Conservation (phyloP, 371 early-diverging fungal species). For the Cokeromyces recurvatus region DNA sequence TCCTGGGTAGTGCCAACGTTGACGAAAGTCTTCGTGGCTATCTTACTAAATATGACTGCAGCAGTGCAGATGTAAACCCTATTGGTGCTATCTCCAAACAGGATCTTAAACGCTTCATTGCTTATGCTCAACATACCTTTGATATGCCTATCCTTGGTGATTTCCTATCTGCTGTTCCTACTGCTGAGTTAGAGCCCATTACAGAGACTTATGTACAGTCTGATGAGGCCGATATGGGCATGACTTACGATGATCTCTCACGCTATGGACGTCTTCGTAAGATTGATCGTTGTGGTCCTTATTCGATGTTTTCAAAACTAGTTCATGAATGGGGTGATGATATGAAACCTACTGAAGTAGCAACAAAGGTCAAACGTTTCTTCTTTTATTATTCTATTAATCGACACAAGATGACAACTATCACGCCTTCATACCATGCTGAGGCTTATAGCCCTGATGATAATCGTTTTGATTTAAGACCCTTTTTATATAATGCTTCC, state of each 20-base stretch:
- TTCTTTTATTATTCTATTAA: constrained; percentile 96
- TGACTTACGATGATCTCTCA: constrained; percentile 93
- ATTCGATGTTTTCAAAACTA: constrained; percentile 85
- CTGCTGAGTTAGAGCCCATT: constrained; percentile 94
- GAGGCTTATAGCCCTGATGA: constrained; percentile 95
- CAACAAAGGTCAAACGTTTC: constrained; percentile 90
- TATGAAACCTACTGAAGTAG: constrained; percentile 69
- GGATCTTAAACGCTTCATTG: constrained; percentile 85
- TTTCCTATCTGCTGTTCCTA: constrained; percentile 88
- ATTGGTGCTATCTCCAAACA: constrained; percentile 93
- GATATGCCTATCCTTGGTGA: constrained; percentile 66
- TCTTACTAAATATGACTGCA: constrained; percentile 97
- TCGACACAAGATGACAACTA: constrained; percentile 95
- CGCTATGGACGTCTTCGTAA: constrained; percentile 90
- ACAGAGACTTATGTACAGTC: constrained; percentile 74
- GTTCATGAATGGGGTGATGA: constrained; percentile 73
- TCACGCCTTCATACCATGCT: constrained; percentile 96
- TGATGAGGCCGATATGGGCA: constrained; percentile 96
- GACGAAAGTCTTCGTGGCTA: constrained; percentile 97
- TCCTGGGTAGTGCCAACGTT: constrained; percentile 94
- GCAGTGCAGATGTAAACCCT: constrained; percentile 95
- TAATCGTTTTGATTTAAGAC: constrained; percentile 94
- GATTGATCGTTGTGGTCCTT: constrained; percentile 84
- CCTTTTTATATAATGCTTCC: constrained; percentile 87
- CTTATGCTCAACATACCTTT: constrained; percentile 61